Base-by-base conservation (phyloP, 2,329 filamentous ascomycete species). In the Rhexocercosporidium sp. region DNA sequence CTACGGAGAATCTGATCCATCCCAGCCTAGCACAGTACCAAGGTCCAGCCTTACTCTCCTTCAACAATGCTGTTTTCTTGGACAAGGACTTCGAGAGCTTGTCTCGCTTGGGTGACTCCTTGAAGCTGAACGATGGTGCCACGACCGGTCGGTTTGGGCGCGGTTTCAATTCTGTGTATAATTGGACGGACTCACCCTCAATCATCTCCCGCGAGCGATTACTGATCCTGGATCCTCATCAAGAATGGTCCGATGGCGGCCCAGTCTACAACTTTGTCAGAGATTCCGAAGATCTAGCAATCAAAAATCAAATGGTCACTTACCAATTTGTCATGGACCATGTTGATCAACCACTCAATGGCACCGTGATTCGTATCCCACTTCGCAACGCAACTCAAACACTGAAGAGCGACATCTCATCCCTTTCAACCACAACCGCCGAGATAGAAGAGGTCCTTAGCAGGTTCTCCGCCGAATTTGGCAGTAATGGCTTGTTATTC, bases 161-260 rank as follows among this genome's bases (percentile, higher is more conserved):
- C 53, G 78, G 78, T 1, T 79, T 79, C 49, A 79, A 78, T 63
- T 77, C 77, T 20, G 77, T 78, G 1, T 79, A 79, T 54, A 79
- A 79, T 60, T 79, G 75, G 75, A 79, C 78, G 0, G 78, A 79
- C 66, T 77, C 74, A 6, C 78, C 78, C n/a, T 76, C 75, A 11
- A 77, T 79, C 37, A 59, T 78, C 8, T 79, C 77, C 16, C 65
- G 73, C 16, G 67, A 73, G 2, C 73, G 66, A 2, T 62, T 79
- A 12, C 69, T 76, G 5, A 73, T 79, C 8, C 69, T 79, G 11
- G 78, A 79, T 69, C 78, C 78, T 20, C 78, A 78, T 59, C 27
- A 72, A 25, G 67, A 68, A 53, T 79, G 77, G 76, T 78, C 77
- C 4, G 51, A 41, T 14, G 75, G 76, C 11, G 77, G 77, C 1